Conservation (phyloP, 345 rosid genomes). For the Eucalyptus microcorys region DNA sequence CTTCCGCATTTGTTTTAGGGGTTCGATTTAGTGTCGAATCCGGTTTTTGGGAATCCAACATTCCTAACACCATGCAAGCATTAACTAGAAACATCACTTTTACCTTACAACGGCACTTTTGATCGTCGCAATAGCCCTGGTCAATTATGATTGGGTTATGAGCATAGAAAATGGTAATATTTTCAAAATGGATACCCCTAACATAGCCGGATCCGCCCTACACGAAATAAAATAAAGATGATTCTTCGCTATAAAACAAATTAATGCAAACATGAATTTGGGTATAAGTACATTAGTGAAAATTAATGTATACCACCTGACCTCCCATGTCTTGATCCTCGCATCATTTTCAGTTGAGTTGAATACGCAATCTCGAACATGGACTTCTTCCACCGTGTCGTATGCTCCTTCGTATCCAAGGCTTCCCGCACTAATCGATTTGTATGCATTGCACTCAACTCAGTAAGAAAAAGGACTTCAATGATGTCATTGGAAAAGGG, state of each 20-base stretch:
- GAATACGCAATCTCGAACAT: not conserved
- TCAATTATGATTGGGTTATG: not conserved
- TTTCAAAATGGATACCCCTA: not conserved
- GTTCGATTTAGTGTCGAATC: too few relatives aligned
- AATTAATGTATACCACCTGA: not conserved
- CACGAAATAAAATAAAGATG: not conserved
- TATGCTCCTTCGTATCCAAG: too few relatives aligned
- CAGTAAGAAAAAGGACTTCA: not conserved
- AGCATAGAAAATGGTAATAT: not conserved
- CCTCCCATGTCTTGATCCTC: not conserved
- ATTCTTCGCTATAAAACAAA: too few relatives aligned
- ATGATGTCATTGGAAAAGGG: not conserved
- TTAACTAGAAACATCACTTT: not conserved
- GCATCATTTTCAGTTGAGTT: not conserved
- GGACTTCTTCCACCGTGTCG: too few relatives aligned
- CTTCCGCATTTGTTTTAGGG: too few relatives aligned
- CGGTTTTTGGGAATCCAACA: too few relatives aligned
- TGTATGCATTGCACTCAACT: not conserved
- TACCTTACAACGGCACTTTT: not conserved
- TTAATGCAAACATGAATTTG: not conserved
- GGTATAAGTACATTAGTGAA: not conserved
- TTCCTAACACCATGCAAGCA: not conserved
- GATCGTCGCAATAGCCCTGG: not conserved
- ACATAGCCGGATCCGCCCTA: not conserved
- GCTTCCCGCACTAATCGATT: not conserved